Conservation (phyloP, 1,284 basidiomycete species). For the Rhizoctonia solani region DNA sequence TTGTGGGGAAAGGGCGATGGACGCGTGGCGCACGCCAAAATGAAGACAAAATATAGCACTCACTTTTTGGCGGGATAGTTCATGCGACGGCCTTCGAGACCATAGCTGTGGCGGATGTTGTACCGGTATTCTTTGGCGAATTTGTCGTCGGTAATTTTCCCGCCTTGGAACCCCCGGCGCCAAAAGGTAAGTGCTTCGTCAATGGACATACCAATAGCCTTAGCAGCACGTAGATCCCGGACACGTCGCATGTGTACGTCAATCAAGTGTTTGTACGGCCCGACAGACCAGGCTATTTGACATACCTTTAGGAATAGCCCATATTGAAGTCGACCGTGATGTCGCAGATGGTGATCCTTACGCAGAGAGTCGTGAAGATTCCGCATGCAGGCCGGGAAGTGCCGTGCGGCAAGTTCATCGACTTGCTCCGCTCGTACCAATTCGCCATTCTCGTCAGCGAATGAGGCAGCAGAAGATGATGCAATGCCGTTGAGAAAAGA, state of each 20-base stretch:
- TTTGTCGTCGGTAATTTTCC: slow-evolving; percentile 84
- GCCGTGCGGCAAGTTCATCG: slow-evolving; percentile 81
- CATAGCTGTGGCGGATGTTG: slow-evolving; percentile 95
- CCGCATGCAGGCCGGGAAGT: slow-evolving; percentile 97
- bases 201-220: slow-evolving; percentile 92
- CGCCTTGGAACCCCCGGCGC: slow-evolving; percentile 77
- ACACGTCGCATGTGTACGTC: slow-evolving; percentile 11
- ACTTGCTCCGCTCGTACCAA: slow-evolving; percentile 93
- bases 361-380: slow-evolving; percentile 82
- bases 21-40: slow-evolving; percentile 1
- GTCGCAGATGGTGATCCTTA: slow-evolving; percentile 86
- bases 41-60: slow-evolving; percentile 38
- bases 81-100: slow-evolving; percentile 89
- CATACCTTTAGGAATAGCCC: slow-evolving; percentile 92
- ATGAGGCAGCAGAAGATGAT: slow-evolving; percentile 56
- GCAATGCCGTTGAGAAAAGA: slow-evolving; percentile 92
- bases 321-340: slow-evolving; percentile 90
- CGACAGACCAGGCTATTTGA: slow-evolving; percentile 7
- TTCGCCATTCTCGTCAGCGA: slow-evolving; percentile 57
- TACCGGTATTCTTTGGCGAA: slow-evolving; percentile 99
- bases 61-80: slow-evolving; percentile 95
- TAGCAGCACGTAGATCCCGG: slow-evolving; percentile 34
- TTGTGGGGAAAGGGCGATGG: slow-evolving; percentile 14
- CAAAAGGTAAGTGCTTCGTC: slow-evolving; percentile 96
- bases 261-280: slow-evolving; percentile 7